Evolutionary conservation across 768 basidiomycete genomes (phyloP).

Genomic region (Tulasnella calospora): DNA sequence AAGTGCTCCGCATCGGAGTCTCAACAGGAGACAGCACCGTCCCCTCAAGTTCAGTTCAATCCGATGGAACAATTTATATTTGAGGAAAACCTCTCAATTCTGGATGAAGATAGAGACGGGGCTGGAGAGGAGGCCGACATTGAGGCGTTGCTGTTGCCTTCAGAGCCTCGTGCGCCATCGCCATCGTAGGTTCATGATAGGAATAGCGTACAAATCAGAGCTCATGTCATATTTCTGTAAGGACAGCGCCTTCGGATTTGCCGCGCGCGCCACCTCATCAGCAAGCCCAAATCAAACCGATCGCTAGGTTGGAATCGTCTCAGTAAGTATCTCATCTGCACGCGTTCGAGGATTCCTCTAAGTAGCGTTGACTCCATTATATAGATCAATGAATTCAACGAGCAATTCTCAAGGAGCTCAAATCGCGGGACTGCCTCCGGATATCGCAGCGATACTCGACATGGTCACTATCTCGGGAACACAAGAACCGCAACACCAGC

Average conservation of each 20-base stretch:
- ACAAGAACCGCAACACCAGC: neutral
- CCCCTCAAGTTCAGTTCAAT: too few species aligned
- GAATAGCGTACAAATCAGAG: neutral
- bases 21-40: too few species aligned
- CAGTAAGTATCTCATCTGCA: neutral
- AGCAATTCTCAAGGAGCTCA: neutral
- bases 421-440: neutral
- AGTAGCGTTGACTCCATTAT: neutral
- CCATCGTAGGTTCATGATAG: neutral
- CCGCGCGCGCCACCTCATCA: neutral
- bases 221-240: neutral
- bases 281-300: neutral
- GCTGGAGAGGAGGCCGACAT: neutral
- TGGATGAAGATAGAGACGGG: neutral
- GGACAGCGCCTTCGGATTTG: neutral
- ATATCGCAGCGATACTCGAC: slow-evolving; percentile 14
- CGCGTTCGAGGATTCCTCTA: neutral
- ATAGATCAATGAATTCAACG: neutral
- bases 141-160: neutral
- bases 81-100: neutral
- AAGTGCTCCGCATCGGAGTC: too few species aligned
- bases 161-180: neutral
- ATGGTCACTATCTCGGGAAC: neutral
- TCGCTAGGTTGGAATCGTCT: neutral
- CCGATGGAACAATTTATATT: neutral